These are phyloP conservation scores for Candida loeiensis DNA, from an alignment of 805 yeast genomes.

Conservation along the genomic window DNA sequence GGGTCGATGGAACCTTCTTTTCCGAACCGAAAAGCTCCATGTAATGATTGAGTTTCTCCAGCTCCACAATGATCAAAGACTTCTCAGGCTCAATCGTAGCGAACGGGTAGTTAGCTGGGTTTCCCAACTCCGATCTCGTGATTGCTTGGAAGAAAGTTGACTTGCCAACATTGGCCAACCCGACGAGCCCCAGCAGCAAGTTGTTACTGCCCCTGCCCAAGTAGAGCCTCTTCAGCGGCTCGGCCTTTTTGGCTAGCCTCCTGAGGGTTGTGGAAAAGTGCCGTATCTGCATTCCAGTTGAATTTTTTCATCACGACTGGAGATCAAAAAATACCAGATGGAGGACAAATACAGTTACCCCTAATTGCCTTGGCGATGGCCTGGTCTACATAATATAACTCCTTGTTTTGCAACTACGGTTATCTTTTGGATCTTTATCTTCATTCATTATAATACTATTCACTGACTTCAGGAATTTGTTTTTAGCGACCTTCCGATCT, in stretches of 20 bases:
- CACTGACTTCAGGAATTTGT: too few species aligned
- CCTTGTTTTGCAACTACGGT: too few species aligned
- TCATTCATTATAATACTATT: too few species aligned
- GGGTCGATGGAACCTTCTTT: conserved; percentile 49
- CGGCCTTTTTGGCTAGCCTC: conserved; percentile 5
- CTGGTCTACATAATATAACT: too few species aligned
- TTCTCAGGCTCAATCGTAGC: conserved; percentile 77
- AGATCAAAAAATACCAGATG: too few species aligned
- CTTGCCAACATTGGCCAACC: conserved; percentile 58
- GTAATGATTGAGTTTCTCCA: conserved; percentile 44
- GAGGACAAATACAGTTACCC: too few species aligned
- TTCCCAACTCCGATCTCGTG: conserved; percentile 56
- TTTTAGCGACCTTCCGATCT: too few species aligned
- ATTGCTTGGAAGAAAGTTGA: conserved; percentile 50
- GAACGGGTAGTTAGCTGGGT: conserved; percentile 56
- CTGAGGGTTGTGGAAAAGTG: conserved; percentile 1
- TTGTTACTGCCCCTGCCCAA: conserved; percentile 38
- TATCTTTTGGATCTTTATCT: too few species aligned
- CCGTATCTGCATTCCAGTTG: background rate
- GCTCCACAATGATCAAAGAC: conserved; percentile 20
- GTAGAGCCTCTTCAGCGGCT: conserved; percentile 10
- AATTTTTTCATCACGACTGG: too few species aligned
- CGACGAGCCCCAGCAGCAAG: conserved; percentile 44
- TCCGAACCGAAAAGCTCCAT: conserved; percentile 46
- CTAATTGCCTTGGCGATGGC: too few species aligned